A percentile compares a stretch with the other conserved stretches of the same genome.
Evolutionary conservation across 805 yeast species (phyloP).

Genomic region (Blastobotrys chiropterorum): DNA sequence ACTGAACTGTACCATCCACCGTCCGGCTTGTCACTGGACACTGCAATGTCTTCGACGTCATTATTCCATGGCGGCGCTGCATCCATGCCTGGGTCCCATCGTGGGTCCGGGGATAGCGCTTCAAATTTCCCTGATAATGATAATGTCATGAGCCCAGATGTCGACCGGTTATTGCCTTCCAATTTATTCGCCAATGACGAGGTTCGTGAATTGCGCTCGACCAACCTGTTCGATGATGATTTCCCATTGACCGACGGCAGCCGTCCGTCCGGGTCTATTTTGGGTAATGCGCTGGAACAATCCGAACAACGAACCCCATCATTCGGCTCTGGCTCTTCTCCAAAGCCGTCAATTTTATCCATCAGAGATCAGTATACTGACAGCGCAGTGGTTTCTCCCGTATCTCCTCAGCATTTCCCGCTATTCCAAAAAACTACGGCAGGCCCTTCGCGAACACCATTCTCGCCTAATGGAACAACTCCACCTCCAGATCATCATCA

Average conservation of each 20-base stretch:
- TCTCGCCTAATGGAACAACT: background rate
- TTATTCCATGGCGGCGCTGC: background rate
- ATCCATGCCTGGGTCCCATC: constrained; percentile 4
- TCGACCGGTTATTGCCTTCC: constrained; percentile 34
- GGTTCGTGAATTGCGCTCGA: constrained; percentile 15
- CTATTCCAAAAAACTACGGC: background rate
- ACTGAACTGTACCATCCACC: background rate
- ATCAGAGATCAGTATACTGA: background rate
- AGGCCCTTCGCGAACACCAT: background rate
- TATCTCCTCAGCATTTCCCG: background rate
- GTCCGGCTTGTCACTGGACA: background rate
- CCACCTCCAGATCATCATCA: background rate
- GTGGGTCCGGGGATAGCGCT: background rate
- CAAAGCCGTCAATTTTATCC: constrained; percentile 16
- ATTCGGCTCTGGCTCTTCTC: constrained; percentile 13
- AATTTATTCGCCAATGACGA: constrained; percentile 27
- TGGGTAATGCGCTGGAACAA: constrained; percentile 11
- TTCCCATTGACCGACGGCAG: background rate
- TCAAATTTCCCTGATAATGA: constrained; percentile 17
- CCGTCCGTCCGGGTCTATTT: constrained; percentile 14
- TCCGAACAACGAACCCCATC: constrained; percentile 7
- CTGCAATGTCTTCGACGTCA: background rate
- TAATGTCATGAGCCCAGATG: constrained; percentile 31
- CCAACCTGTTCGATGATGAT: constrained; percentile 5
- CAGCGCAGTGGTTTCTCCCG: background rate